phyloP scores from a whole-genome alignment of 2,329 filamentous ascomycete species.

The Monosporascus sp. region DNA sequence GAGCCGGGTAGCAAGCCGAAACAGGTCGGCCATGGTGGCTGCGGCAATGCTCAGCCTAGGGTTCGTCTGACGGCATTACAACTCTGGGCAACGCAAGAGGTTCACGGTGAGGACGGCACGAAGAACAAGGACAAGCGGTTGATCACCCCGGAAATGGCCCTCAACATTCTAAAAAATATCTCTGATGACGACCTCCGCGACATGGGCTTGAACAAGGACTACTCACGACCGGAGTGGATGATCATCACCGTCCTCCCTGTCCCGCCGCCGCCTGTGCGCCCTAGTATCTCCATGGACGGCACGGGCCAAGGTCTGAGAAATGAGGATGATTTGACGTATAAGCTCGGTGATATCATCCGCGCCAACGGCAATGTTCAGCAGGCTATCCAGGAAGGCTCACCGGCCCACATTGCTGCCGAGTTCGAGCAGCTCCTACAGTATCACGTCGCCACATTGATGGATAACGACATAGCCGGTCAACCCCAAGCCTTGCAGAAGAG shows the following conservation, averaged over 20 bases:
- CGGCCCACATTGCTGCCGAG: slow-evolving; percentile 83
- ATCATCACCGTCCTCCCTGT: slow-evolving; percentile 91
- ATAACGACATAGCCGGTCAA: slow-evolving; percentile 96
- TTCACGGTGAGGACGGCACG: slow-evolving; percentile 69
- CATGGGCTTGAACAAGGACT: slow-evolving; percentile 90
- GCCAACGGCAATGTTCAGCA: slow-evolving; percentile 93
- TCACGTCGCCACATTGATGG: slow-evolving; percentile 98
- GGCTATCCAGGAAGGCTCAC: slow-evolving; percentile 85
- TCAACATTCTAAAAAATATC: slow-evolving; percentile 83
- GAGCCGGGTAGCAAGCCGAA: slow-evolving; percentile 52
- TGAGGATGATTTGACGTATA: slow-evolving; percentile 99
- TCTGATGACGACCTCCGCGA: slow-evolving; percentile 74
- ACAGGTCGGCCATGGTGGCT: slow-evolving; percentile 74
- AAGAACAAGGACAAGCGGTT: slow-evolving; percentile 72
- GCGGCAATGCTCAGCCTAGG: slow-evolving; percentile 83
- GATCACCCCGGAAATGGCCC: slow-evolving; percentile 78
- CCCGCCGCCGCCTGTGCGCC: slow-evolving; percentile 89
- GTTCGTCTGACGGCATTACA: slow-evolving; percentile 84
- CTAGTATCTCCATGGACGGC: slow-evolving; percentile 95
- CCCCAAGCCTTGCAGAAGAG: slow-evolving; percentile 96
- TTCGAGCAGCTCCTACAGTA: slow-evolving; percentile 93
- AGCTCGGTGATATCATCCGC: slow-evolving; percentile 95
- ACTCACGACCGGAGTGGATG: slow-evolving; percentile 98
- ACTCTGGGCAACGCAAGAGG: slow-evolving; percentile 71
- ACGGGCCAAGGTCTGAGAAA: slow-evolving; percentile 88